Evolutionary conservation across 1,284 basidiomycete species (phyloP).

Genomic region (Hemileia vastatrix): DNA sequence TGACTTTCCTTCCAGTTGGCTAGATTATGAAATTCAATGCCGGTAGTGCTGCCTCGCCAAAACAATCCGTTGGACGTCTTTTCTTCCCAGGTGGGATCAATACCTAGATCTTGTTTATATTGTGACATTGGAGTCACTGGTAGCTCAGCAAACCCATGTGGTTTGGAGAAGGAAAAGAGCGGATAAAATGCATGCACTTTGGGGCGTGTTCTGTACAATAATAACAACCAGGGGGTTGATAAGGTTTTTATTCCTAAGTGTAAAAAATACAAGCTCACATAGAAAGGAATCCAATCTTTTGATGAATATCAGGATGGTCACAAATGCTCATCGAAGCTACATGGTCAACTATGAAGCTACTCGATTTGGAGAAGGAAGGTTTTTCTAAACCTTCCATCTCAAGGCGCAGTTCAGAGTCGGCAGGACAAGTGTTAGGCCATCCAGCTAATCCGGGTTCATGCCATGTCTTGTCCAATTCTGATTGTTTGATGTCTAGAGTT

Average conservation of each 20-base stretch:
- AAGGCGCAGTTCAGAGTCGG: slow-evolving; percentile 6
- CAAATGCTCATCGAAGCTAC: slow-evolving; percentile 8
- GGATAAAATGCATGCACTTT: slow-evolving; percentile 19
- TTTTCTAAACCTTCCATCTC: slow-evolving; percentile 9
- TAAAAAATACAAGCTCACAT: not conserved
- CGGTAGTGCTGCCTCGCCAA: slow-evolving; percentile 43
- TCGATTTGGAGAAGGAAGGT: not conserved
- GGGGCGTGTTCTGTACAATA: slow-evolving; percentile 1
- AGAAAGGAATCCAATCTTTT: slow-evolving; percentile 15
- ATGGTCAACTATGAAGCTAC: slow-evolving; percentile 18
- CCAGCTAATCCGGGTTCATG: slow-evolving; percentile 6
- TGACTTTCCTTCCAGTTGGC: slow-evolving; percentile 14
- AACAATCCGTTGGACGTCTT: slow-evolving; percentile 46
- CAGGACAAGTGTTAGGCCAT: slow-evolving; percentile 12
- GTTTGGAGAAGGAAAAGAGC: slow-evolving; percentile 14
- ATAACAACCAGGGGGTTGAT: not conserved
- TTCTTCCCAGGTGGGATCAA: slow-evolving; percentile 47
- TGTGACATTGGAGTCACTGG: slow-evolving; percentile 6
- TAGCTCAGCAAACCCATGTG: slow-evolving; percentile 14
- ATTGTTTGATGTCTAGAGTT: not conserved
- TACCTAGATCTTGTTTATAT: slow-evolving; percentile 27
- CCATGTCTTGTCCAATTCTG: not conserved
- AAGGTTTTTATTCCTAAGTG: not conserved
- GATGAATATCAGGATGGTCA: slow-evolving; percentile 7
- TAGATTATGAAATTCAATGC: not conserved